A percentile compares a stretch with the other conserved stretches of the same genome.
These are phyloP conservation scores for Geosmithia flava DNA, from an alignment of 2,329 filamentous ascomycete genomes.

Conservation along the genomic window DNA sequence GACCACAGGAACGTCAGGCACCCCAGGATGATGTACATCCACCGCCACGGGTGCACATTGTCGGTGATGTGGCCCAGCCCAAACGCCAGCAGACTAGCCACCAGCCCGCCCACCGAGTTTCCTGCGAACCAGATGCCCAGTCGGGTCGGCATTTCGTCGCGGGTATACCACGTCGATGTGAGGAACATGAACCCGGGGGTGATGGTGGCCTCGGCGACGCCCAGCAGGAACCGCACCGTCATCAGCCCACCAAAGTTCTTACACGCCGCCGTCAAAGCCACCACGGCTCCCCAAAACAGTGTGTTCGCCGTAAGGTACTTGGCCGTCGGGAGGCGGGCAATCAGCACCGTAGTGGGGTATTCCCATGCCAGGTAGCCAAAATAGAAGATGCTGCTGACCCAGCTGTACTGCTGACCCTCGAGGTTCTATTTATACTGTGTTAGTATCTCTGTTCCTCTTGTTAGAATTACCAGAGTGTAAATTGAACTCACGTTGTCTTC, in stretches of 20 bases:
- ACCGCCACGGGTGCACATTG: constrained; percentile 32
- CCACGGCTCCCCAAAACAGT: constrained; percentile 35
- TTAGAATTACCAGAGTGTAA: not conserved
- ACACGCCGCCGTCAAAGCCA: constrained; percentile 31
- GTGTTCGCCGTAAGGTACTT: constrained; percentile 34
- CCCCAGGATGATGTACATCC: constrained; percentile 46
- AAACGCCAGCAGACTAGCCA: constrained; percentile 38
- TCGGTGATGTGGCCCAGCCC: constrained; percentile 40
- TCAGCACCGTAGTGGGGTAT: constrained; percentile 34
- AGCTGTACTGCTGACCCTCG: constrained; percentile 43
- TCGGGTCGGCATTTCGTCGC: constrained; percentile 40
- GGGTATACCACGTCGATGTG: constrained; percentile 42
- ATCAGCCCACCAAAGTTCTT: constrained; percentile 35
- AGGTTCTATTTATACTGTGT: constrained; percentile 2
- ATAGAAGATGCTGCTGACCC: constrained; percentile 38
- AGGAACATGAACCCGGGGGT: constrained; percentile 43
- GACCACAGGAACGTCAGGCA: constrained; percentile 36
- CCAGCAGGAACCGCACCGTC: constrained; percentile 38
- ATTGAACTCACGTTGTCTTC: constrained; percentile 25
- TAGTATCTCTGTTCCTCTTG: constrained; percentile 1
- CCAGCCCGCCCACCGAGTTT: constrained; percentile 33
- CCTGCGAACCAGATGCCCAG: constrained; percentile 45
- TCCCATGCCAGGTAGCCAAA: constrained; percentile 35
- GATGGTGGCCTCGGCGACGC: constrained; percentile 40
- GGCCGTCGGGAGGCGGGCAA: constrained; percentile 32